Percentiles rank a stretch among this genome's conserved stretches.
phyloP scores from a whole-genome alignment of 352 stramenopile species.

The Globisporangium heterothallicum region DNA sequence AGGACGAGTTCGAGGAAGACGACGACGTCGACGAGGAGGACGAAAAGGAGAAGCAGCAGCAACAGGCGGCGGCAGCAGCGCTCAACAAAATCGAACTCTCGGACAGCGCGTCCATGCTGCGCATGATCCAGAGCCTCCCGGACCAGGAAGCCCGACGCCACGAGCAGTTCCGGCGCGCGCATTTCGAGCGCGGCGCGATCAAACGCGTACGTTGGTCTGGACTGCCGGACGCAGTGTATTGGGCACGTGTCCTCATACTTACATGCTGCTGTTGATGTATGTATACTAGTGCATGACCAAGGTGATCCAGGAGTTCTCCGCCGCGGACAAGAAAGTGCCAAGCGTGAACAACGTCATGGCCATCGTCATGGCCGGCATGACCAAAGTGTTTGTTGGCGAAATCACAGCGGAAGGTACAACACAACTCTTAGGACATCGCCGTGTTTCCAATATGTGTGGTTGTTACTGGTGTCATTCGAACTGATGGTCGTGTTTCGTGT shows the following conservation, averaged over 20 bases:
- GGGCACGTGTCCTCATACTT: too few species aligned
- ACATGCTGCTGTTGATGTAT: not conserved
- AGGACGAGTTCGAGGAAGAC: slow-evolving; percentile 45
- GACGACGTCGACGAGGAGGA: slow-evolving; percentile 21
- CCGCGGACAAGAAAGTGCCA: slow-evolving; percentile 42
- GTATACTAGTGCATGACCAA: slow-evolving; percentile 62
- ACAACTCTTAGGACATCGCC: too few species aligned
- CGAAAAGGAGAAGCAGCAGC: slow-evolving; percentile 41
- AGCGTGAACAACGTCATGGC: slow-evolving; percentile 81
- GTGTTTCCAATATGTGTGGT: not conserved
- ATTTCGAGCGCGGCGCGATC: slow-evolving; percentile 79
- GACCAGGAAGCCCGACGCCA: slow-evolving; percentile 63
- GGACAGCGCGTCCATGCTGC: slow-evolving; percentile 65
- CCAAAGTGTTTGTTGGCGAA: slow-evolving; percentile 78
- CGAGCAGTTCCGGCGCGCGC: slow-evolving; percentile 77
- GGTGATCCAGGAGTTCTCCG: slow-evolving; percentile 62
- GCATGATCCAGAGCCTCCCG: slow-evolving; percentile 61
- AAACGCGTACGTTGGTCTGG: slow-evolving; percentile 60
- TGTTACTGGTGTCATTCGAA: not conserved
- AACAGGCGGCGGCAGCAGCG: slow-evolving; percentile 26
- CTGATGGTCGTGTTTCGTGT: not conserved
- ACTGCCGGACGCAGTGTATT: too few species aligned
- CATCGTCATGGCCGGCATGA: slow-evolving; percentile 86
- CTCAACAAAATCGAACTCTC: slow-evolving; percentile 38
- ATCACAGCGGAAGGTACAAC: slow-evolving; percentile 66